Evolutionary conservation across 2,329 filamentous ascomycete species (phyloP).

Genomic region (Hypoxylon sp.): DNA sequence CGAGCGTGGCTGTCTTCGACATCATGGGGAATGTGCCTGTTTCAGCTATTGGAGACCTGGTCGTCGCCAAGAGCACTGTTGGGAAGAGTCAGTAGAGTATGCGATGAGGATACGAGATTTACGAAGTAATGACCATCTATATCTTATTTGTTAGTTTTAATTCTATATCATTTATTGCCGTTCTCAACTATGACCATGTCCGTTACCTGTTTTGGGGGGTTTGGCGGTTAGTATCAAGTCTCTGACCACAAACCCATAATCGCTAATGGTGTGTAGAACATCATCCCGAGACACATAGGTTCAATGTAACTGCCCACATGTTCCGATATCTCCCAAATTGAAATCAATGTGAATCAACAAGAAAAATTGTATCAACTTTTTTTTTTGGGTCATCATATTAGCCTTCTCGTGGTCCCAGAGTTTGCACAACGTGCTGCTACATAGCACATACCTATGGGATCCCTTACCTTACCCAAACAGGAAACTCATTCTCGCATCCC

Average conservation of each 20-base stretch:
- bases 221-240: background rate
- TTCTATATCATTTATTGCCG: slow-evolving; percentile 9
- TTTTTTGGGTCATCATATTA: too few relatives aligned
- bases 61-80: slow-evolving; percentile 43
- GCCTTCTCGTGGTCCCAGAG: background rate
- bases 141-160: slow-evolving; percentile 16
- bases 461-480: slow-evolving; percentile 1
- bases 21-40: slow-evolving; percentile 44
- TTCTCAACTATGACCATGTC: background rate
- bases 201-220: background rate
- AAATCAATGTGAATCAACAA: background rate
- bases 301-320: background rate
- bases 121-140: slow-evolving; percentile 10
- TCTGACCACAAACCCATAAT: background rate
- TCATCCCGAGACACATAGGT: background rate
- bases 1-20: slow-evolving; percentile 45
- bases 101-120: slow-evolving; percentile 2
- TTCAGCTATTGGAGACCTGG: slow-evolving; percentile 41
- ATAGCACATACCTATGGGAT: background rate
- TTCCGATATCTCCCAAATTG: background rate
- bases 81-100: slow-evolving; percentile 32
- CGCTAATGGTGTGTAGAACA: background rate
- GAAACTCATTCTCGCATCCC: slow-evolving; percentile 1
- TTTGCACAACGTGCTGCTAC: background rate
- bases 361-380: too few relatives aligned